A percentile compares a stretch with the other conserved stretches of the same genome.
Evolutionary conservation across 2,329 filamentous ascomycete species (phyloP).

Genomic region (Zymoseptoria passerinii): DNA sequence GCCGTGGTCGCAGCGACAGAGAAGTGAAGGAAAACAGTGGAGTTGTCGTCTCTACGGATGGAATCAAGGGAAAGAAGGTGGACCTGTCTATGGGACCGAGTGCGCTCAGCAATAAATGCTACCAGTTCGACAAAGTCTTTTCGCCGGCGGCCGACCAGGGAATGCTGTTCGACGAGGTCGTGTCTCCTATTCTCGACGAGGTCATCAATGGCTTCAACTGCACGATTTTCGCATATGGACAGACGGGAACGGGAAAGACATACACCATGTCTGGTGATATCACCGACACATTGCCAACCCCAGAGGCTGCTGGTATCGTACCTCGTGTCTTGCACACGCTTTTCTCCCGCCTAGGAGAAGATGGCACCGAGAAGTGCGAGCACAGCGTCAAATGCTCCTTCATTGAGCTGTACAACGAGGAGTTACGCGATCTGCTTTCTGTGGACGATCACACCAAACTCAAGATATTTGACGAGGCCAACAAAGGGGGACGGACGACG

Average conservation of each 20-base stretch:
- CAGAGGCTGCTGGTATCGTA: slow-evolving; percentile 90
- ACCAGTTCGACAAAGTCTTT: slow-evolving; percentile 95
- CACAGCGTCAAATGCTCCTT: slow-evolving; percentile 95
- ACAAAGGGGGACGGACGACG: slow-evolving; percentile 71
- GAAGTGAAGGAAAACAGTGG: slow-evolving; percentile 92
- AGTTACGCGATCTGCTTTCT: slow-evolving; percentile 80
- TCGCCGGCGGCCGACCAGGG: slow-evolving; percentile 88
- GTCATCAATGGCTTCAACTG: slow-evolving; percentile 94
- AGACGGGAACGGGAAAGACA: slow-evolving; percentile 96
- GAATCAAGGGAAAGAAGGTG: slow-evolving; percentile 75
- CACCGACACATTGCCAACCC: slow-evolving; percentile 78
- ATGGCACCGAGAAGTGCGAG: slow-evolving; percentile 57
- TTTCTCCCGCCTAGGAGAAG: slow-evolving; percentile 73
- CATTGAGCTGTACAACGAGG: slow-evolving; percentile 97
- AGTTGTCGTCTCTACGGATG: slow-evolving; percentile 80
- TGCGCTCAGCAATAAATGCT: slow-evolving; percentile 89
- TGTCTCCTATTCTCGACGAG: slow-evolving; percentile 86
- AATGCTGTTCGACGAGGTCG: slow-evolving; percentile 93
- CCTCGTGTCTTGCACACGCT: slow-evolving; percentile 81
- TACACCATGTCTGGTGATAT: slow-evolving; percentile 99
- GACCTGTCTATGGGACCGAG: slow-evolving; percentile 88
- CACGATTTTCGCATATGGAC: slow-evolving; percentile 96
- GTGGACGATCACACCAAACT: slow-evolving; percentile 75
- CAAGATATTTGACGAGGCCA: slow-evolving; percentile 90
- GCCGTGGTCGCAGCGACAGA: slow-evolving; percentile 82